A percentile compares a stretch with the other conserved stretches of the same genome.
These are phyloP conservation scores for Botryotinia convoluta DNA, from an alignment of 2,329 filamentous ascomycete genomes.

Conservation along the genomic window DNA sequence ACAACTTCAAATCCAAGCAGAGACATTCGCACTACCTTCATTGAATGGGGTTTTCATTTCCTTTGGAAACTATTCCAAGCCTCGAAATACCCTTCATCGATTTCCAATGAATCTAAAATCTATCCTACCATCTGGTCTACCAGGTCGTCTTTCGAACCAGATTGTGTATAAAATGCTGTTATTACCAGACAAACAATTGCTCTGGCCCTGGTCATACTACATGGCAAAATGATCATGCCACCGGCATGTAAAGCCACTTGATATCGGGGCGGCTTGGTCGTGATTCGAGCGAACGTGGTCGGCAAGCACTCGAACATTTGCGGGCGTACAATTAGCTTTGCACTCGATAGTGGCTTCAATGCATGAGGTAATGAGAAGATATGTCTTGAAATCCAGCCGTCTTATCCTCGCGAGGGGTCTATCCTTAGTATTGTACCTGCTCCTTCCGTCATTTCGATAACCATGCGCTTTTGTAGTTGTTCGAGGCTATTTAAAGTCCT, in stretches of 20 bases:
- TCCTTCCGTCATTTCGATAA: no score
- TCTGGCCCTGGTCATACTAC: conserved; percentile 45
- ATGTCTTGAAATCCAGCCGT: conserved; percentile 46
- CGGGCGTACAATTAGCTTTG: conserved; percentile 43
- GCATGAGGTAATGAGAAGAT: conserved; percentile 50
- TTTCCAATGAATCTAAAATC: background rate
- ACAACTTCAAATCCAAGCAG: background rate
- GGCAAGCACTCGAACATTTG: conserved; percentile 42
- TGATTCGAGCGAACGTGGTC: conserved; percentile 42
- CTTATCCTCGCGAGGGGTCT: conserved; percentile 43
- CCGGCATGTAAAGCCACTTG: conserved; percentile 44
- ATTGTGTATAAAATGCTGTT: background rate
- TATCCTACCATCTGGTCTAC: background rate
- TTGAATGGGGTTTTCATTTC: conserved; percentile 19
- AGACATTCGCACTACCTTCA: background rate
- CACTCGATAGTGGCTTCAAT: conserved; percentile 48
- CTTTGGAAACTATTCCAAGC: background rate
- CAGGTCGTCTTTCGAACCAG: background rate
- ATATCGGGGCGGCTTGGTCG: conserved; percentile 47
- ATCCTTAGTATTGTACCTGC: conserved; percentile 40
- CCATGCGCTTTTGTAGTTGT: background rate
- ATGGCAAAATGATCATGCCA: conserved; percentile 50
- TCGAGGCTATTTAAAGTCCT: background rate
- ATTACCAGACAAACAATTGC: conserved; percentile 44
- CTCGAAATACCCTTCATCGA: background rate